Conservation (phyloP, 176 grass and related monocot species). For the Thalia dealbata region DNA sequence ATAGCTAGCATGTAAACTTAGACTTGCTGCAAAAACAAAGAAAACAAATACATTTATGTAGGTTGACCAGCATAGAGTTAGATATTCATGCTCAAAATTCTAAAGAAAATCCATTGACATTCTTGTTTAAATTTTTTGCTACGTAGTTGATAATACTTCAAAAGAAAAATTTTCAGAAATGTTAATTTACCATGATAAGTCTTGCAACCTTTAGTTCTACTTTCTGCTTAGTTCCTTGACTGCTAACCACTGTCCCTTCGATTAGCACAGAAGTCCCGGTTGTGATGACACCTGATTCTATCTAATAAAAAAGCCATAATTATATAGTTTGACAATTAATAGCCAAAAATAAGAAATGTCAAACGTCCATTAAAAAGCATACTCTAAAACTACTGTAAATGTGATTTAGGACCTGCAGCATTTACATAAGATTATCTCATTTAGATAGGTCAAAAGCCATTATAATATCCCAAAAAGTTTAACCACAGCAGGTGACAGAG, state of each 20-base stretch:
- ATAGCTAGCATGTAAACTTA: neutral
- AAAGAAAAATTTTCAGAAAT: neutral
- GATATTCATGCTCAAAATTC: neutral
- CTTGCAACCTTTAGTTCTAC: slow-evolving; percentile 83
- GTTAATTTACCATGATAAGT: slow-evolving; percentile 52
- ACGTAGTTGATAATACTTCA: neutral
- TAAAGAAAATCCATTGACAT: neutral
- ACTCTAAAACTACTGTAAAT: neutral
- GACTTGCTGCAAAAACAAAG: neutral
- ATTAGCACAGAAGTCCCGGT: slow-evolving; percentile 77
- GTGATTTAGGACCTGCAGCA: neutral
- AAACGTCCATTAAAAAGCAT: neutral
- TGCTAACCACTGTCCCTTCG: slow-evolving; percentile 65
- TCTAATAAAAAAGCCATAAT: slow-evolving; percentile 34
- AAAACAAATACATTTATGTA: neutral
- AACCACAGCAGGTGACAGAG: neutral
- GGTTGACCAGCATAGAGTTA: neutral
- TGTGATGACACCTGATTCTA: slow-evolving; percentile 66
- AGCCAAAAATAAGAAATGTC: neutral
- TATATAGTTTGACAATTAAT: neutral
- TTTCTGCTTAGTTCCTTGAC: slow-evolving; percentile 95
- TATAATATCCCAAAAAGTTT: neutral
- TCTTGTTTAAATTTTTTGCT: neutral
- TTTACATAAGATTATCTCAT: neutral
- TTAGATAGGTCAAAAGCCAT: neutral